These are phyloP conservation scores for Salix koriyanagi DNA, from an alignment of 345 rosid species.

Conservation along the genomic window DNA sequence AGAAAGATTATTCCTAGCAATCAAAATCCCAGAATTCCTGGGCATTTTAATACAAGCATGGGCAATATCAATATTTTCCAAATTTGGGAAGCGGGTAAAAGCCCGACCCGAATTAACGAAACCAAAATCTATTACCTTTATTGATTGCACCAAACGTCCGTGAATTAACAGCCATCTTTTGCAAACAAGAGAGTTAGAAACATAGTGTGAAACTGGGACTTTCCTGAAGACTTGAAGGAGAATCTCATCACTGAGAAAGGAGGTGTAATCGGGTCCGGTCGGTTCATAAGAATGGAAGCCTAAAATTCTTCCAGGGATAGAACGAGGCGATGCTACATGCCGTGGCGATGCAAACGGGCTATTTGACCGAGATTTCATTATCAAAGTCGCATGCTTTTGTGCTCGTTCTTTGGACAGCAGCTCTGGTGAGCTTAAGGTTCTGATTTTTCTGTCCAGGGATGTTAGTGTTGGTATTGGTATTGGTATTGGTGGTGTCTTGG, in stretches of 20 bases:
- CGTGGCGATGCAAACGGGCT: slow-evolving; percentile 23
- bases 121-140: slow-evolving; percentile 66
- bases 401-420: slow-evolving; percentile 15
- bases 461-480: not conserved
- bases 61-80: slow-evolving; percentile 56
- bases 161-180: slow-evolving; percentile 81
- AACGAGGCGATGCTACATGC: slow-evolving; percentile 18
- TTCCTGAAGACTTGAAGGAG: slow-evolving; percentile 60
- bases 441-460: not conserved
- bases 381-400: slow-evolving; percentile 19
- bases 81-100: slow-evolving; percentile 61
- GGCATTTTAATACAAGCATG: slow-evolving; percentile 49
- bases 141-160: slow-evolving; percentile 61
- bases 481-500: not conserved
- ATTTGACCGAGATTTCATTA: slow-evolving; percentile 23
- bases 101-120: slow-evolving; percentile 66
- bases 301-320: slow-evolving; percentile 1
- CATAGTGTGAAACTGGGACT: slow-evolving; percentile 51
- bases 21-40: slow-evolving; percentile 51
- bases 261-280: slow-evolving; percentile 24
- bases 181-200: slow-evolving; percentile 63
- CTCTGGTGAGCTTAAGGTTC: slow-evolving; percentile 20
- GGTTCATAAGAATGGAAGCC: slow-evolving; percentile 6
- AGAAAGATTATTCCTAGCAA: slow-evolving; percentile 40
- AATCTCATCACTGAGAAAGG: slow-evolving; percentile 59